A percentile compares a stretch with the other conserved stretches of the same genome.
Conservation (phyloP, 2,329 filamentous ascomycete species). For the Rugonectria rugulosa region DNA sequence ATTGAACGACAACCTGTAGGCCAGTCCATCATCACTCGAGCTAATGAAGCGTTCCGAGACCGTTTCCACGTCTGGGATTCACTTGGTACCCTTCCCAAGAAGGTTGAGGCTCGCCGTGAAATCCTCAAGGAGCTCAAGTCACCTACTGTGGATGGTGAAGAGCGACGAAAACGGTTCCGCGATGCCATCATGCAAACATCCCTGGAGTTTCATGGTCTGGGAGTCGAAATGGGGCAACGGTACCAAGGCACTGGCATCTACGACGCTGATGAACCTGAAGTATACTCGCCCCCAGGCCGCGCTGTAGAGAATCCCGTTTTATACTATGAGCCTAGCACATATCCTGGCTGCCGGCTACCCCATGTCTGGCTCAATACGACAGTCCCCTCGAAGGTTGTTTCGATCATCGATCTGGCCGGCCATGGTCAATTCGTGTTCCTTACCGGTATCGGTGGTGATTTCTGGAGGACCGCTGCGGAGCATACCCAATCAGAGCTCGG, state of each 20-base stretch:
- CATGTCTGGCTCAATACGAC: slow-evolving; percentile 68
- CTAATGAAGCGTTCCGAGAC: slow-evolving; percentile 64
- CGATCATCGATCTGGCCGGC: slow-evolving; percentile 12
- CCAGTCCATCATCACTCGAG: slow-evolving; percentile 56
- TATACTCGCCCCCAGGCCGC: slow-evolving; percentile 22
- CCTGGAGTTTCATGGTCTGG: neutral
- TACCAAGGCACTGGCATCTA: slow-evolving; percentile 42
- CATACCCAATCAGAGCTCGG: neutral
- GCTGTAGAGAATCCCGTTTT: slow-evolving; percentile 48
- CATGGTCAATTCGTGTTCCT: slow-evolving; percentile 7
- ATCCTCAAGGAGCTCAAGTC: neutral
- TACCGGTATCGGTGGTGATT: slow-evolving; percentile 11
- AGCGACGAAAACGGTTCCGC: neutral
- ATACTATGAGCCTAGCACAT: slow-evolving; percentile 57
- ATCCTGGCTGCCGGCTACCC: slow-evolving; percentile 66
- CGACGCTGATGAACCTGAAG: slow-evolving; percentile 48
- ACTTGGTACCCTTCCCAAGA: slow-evolving; percentile 43
- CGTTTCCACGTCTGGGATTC: slow-evolving; percentile 56
- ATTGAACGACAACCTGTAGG: slow-evolving; percentile 60
- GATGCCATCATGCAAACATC: neutral
- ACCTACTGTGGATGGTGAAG: neutral
- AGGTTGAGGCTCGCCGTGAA: neutral
- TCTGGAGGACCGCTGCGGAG: slow-evolving; percentile 1
- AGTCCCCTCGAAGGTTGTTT: slow-evolving; percentile 41
- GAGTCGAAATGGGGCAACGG: neutral